phyloP scores from a whole-genome alignment of 495 filamentous ascomycete genomes.

The Chaetomium fimeti region DNA sequence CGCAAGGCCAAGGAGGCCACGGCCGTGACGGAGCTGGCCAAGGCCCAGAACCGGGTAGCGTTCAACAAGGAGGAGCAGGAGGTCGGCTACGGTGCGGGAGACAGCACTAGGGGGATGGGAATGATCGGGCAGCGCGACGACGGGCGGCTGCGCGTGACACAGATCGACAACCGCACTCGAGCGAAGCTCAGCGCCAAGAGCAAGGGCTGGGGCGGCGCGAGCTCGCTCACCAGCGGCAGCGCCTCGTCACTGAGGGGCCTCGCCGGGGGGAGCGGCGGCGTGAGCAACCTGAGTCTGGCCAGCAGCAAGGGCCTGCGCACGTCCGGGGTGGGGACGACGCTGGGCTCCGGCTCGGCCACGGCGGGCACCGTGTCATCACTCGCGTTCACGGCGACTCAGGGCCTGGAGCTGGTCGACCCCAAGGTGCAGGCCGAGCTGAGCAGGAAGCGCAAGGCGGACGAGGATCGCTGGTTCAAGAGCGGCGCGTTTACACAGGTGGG shows the following conservation, averaged over 20 bases:
- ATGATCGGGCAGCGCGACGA: constrained; percentile 91
- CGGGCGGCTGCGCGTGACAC: constrained; percentile 78
- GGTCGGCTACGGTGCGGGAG: constrained; percentile 85
- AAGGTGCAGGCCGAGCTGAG: constrained; percentile 80
- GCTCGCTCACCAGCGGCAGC: constrained; percentile 62
- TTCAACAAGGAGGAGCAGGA: constrained; percentile 97
- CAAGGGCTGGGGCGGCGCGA: constrained; percentile 85
- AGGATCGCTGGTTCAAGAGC: constrained; percentile 93
- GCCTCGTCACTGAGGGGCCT: constrained; percentile 79
- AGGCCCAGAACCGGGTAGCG: constrained; percentile 92
- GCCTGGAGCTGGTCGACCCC: constrained; percentile 92
- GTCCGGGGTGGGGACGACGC: constrained; percentile 69
- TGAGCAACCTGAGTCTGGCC: constrained; percentile 64
- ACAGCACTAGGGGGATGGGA: constrained; percentile 82
- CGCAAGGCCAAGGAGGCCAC: constrained; percentile 95
- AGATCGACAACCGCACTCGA: constrained; percentile 89
- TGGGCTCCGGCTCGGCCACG: constrained; percentile 46
- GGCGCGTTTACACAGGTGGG: constrained; percentile 94
- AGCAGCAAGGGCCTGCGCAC: constrained; percentile 67
- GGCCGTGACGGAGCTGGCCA: constrained; percentile 94
- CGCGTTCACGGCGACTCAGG: constrained; percentile 91
- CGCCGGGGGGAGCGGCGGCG: constrained; percentile 58
- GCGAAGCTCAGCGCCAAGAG: constrained; percentile 93
- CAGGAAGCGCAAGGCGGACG: constrained; percentile 87
- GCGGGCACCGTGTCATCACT: constrained; percentile 82